Conservation (phyloP, 768 basidiomycete genomes). For the Lentinus tigrinus region DNA sequence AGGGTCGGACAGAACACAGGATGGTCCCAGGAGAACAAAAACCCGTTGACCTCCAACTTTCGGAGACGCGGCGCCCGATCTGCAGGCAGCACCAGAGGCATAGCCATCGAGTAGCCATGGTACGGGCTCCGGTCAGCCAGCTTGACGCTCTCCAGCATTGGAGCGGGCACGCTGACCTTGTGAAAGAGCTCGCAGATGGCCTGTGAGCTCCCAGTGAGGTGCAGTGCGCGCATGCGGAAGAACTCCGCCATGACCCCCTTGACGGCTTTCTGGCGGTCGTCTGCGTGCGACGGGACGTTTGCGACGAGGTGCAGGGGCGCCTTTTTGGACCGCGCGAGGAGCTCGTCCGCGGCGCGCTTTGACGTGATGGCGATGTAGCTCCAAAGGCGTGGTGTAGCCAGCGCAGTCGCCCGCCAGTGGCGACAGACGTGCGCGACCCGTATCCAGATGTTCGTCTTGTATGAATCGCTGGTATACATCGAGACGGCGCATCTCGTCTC, state of each 20-base stretch:
- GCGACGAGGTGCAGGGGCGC: slow-evolving; percentile 9
- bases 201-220: too few relatives aligned
- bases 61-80: background rate
- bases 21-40: slow-evolving; percentile 1
- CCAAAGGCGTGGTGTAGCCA: slow-evolving; percentile 8
- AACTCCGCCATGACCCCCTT: slow-evolving; percentile 1
- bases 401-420: slow-evolving; percentile 7
- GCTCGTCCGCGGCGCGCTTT: background rate
- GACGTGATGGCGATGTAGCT: slow-evolving; percentile 2
- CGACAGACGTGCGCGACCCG: slow-evolving; percentile 6
- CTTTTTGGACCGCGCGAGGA: slow-evolving; percentile 5
- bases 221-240: background rate
- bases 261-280: background rate
- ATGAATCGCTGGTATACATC: background rate
- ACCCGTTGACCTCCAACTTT: background rate
- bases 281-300: background rate
- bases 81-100: background rate
- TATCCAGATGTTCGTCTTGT: background rate
- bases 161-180: too few relatives aligned
- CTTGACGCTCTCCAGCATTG: background rate
- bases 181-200: too few relatives aligned
- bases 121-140: too few relatives aligned
- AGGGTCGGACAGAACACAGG: background rate
- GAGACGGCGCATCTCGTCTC: background rate
- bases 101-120: background rate